Evolutionary conservation across 2,329 filamentous ascomycete species (phyloP), one percentile per base, ranked within the genome.

Genomic region (Monosporascus sp.): DNA sequence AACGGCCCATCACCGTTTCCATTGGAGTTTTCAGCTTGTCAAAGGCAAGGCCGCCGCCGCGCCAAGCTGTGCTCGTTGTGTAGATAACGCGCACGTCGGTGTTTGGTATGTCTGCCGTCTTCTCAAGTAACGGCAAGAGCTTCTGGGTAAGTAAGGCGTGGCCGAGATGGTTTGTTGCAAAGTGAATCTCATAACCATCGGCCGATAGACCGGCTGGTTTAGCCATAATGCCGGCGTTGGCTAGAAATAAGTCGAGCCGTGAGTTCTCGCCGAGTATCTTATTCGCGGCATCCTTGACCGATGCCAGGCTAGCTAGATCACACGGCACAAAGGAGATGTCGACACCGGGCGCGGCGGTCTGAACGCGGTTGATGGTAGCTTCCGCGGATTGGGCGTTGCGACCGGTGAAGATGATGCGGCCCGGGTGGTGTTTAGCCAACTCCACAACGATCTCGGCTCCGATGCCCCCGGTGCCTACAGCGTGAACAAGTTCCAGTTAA

Each of bases 141-240:
- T 56, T 54, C 41, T 52, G 65, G 22, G 64, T 66, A 3, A 78
- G 64, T 7, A 74, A 63, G 1, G 74, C 72, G 48, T 76, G 73
- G 4, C 73, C 72, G 7, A 77, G 56, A 54, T 76, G 72, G 45
- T 77, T 78, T 2, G 69, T 73, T 1, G 68, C 73, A 51, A 76
- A 76, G 46, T 75, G 68, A 7, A 69, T 58, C 55, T 78, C 75
- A 54, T 75, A 77, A 7, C 73, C 73, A 16, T 76, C 71, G 6
- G 58, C 54, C 1, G 71, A 73, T 6, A 69, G 53, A 1, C 58
- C 61, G 0, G 68, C 59, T 2, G 69, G 62, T 8, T 56, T 46
- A 0, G 61, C 66, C 66, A 75, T 72, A 41, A 73, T 64, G 0
- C 75, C 74, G 27, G 57, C 55, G 20, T 56, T 58, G 44, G 48